phyloP scores from a whole-genome alignment of 2,329 filamentous ascomycete species.

The Sporothrix dimorphospora region DNA sequence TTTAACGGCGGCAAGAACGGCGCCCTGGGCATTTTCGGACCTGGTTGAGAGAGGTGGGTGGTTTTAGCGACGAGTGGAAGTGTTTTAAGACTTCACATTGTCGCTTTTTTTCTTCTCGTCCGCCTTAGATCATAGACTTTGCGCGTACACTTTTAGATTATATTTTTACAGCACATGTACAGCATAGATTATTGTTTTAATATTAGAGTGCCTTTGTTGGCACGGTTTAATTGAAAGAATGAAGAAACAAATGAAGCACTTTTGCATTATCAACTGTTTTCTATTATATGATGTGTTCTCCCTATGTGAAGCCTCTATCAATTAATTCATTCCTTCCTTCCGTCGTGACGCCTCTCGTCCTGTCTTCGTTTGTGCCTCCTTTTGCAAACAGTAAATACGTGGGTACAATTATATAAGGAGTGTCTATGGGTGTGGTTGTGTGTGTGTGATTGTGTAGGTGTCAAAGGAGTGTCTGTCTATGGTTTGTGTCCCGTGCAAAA shows the following conservation, averaged over 20 bases:
- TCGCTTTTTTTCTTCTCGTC: not conserved
- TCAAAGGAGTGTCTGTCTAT: constrained; percentile 18
- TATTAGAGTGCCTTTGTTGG: not conserved
- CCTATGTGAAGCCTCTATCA: not conserved
- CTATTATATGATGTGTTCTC: not conserved
- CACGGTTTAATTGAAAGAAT: not conserved
- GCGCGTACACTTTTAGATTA: constrained; percentile 8
- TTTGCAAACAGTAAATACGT: not conserved
- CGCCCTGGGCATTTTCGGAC: constrained; percentile 52
- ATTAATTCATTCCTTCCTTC: not conserved
- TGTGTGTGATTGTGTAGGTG: not conserved
- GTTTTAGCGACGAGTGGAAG: not conserved
- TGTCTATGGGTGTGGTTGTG: constrained; percentile 9
- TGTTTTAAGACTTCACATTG: not conserved
- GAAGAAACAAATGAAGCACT: too few species aligned
- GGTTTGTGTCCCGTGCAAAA: not conserved
- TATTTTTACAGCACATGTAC: not conserved
- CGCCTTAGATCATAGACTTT: not conserved
- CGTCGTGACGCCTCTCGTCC: not conserved
- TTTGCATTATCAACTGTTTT: too few species aligned
- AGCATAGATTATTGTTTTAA: not conserved
- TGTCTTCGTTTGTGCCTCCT: not conserved
- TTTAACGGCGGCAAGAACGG: constrained; percentile 59
- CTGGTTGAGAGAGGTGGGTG: constrained; percentile 25
- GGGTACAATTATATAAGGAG: not conserved